Evolutionary conservation across 2,329 filamentous ascomycete genomes (phyloP), one percentile per base, ranked within the genome.

Genomic region (Lithohypha guttulata): DNA sequence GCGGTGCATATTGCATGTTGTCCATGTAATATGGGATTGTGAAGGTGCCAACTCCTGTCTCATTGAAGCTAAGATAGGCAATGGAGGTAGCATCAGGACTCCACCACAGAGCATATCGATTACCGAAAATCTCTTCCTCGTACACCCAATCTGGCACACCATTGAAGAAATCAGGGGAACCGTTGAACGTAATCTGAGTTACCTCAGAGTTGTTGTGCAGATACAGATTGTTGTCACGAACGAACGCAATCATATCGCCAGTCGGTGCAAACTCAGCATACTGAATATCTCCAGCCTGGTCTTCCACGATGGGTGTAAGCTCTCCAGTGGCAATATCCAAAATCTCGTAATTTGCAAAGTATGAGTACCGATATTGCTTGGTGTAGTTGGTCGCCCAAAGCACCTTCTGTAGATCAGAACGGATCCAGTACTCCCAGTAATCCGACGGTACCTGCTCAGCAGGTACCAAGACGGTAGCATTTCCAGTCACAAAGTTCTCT

Each of bases 131-230:
- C 57, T 93, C 84, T 52, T 81, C 77, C 55, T 91, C 84, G 53
- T 93, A 94, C 0, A 96, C 91, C 91, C 91, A 98, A 58, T 98
- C 91, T 1, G 91, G 89, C n/a, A 95, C 77, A 17, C 89, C 91
- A 53, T 96, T 94, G 60, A 96, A 96, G 42, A 91, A 75, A 51
- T 95, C 77, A 0, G 77, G 67, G 0, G 87, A 84, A 8, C 91
- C 91, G 55, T 96, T 87, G 39, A 68, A 76, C 2, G 89, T 96
- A 51, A 98, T 81, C 34, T 73, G 74, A 2, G 63, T 65, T 10
- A 74, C 60, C 2, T 66, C 62, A 19, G 73, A 73, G 34, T 71
- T 64, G 43, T 62, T 63, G 62, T 68, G 72, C 38, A 81, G 55
- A 56, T 69, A 81, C 1, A 83, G 57, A 51, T 83, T 69, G 55